A percentile compares a stretch with the other conserved stretches of the same genome.
phyloP scores from a whole-genome alignment of 2,329 filamentous ascomycete genomes.

The Teratosphaeria viscida region DNA sequence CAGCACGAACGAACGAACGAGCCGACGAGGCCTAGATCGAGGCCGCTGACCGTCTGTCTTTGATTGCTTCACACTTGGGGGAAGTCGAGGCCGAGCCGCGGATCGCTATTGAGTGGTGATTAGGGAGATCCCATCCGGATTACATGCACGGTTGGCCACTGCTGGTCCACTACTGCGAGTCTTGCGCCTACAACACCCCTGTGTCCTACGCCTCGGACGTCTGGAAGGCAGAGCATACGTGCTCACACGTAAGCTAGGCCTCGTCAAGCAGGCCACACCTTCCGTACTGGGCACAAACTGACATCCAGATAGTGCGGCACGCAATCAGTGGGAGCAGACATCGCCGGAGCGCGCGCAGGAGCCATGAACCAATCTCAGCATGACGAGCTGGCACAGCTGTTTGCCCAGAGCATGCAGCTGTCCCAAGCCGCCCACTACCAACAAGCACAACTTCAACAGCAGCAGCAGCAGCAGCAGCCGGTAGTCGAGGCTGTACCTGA shows the following conservation, averaged over 20 bases:
- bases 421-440: conserved; percentile 33
- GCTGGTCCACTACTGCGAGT: conserved; percentile 22
- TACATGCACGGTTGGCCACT: conserved; percentile 16
- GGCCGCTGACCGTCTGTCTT: background rate
- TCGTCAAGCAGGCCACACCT: conserved; percentile 8
- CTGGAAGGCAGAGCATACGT: conserved; percentile 35
- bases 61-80: background rate
- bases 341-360: conserved; percentile 33
- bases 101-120: background rate
- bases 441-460: conserved; percentile 20
- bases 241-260: conserved; percentile 35
- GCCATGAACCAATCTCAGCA: conserved; percentile 38
- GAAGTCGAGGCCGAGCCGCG: background rate
- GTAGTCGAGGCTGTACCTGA: background rate
- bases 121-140: conserved; percentile 1
- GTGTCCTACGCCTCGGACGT: conserved; percentile 32
- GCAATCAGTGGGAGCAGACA: conserved; percentile 32
- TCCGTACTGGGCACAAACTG: conserved; percentile 9
- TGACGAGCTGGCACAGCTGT: conserved; percentile 73
- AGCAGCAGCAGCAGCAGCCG: conserved; percentile 12
- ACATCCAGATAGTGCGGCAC: conserved; percentile 32
- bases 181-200: conserved; percentile 24
- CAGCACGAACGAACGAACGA: conserved; percentile 10
- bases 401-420: conserved; percentile 61
- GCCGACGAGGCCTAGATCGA: conserved; percentile 3